Conservation (phyloP, 768 basidiomycete species). For the Phaeotremella fagi region DNA sequence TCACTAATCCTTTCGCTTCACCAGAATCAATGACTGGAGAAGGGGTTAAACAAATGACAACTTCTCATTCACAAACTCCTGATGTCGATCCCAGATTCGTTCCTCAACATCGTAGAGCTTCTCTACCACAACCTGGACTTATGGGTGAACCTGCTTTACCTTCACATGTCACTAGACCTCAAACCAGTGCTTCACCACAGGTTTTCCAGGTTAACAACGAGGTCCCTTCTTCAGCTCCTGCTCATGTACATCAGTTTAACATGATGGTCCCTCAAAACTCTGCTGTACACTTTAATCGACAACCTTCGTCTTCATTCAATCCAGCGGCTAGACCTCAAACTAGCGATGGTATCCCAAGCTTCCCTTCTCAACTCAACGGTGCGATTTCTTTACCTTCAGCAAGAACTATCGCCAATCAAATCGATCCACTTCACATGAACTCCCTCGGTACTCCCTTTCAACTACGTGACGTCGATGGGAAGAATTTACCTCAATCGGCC, state of each 20-base stretch:
- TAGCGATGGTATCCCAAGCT: conserved; percentile 35
- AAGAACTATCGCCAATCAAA: conserved; percentile 19
- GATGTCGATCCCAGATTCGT: conserved; percentile 26
- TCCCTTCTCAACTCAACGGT: conserved; percentile 11
- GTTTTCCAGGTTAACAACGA: neutral
- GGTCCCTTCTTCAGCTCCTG: conserved; percentile 16
- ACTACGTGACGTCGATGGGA: conserved; percentile 2
- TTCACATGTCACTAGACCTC: neutral
- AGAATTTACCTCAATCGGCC: neutral
- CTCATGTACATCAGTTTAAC: conserved; percentile 9
- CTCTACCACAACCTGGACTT: conserved; percentile 19
- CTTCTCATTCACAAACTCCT: conserved; percentile 8
- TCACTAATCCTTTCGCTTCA: conserved; percentile 30
- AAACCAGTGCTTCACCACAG: neutral
- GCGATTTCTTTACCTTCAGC: conserved; percentile 20
- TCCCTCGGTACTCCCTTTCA: neutral
- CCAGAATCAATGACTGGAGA: neutral
- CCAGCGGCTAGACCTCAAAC: conserved; percentile 31
- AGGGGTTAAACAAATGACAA: conserved; percentile 6
- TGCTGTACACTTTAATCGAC: conserved; percentile 6
- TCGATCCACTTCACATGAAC: conserved; percentile 5
- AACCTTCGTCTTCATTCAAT: conserved; percentile 2
- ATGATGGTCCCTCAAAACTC: neutral
- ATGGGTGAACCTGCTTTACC: conserved; percentile 3
- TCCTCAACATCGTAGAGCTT: conserved; percentile 23